Evolutionary conservation across 768 basidiomycete genomes (phyloP), one percentile per base, ranked within the genome.

Genomic region (Tulasnella sp.): DNA sequence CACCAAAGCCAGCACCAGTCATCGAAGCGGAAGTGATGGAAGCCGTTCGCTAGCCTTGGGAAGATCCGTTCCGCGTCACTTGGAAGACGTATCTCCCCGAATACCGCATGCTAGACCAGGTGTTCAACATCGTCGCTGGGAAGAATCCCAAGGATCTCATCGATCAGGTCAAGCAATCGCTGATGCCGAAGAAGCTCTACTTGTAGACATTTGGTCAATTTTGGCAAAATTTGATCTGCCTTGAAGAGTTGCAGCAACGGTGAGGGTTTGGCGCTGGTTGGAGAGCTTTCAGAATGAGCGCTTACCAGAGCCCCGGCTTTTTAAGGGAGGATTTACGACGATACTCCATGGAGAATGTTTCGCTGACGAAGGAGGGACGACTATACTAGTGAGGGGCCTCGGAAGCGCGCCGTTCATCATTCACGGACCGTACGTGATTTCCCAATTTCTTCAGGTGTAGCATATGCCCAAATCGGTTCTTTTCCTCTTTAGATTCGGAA

Each of bases 221-320:
- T 80, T 88, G 87, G 80, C 85, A 86, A 78, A 80, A 81, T 15
- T 72, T 89, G 75, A 78, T 89, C 5, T 85, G 84, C 81, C 81
- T 87, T 29, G 88, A 89, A 78, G 88, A 88, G 42, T 29, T 45
- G 22, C 72, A 58, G 31, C 34, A 45, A 37, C 37, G 36, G 72
- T 73, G 17, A 3, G 45, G 17, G 19, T 49, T 49, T 49, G 19
- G 19, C n/a, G 25, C 39, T 5, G 25, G 19, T 49, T 4, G 19
- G 19, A 45, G 22, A 1, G 36, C 72, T 25, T 9, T 36, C 3
- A 2, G 14, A 22, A 40, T 19, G n/a, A 3, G 5, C n/a, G 15
- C 37, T 40, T 0, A 45, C n/a, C 36, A 58, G 4, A 34, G 7
- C 37, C 4, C 3, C 17, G 11, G n/a, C n/a, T n/a, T 39, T 8